Evolutionary conservation across 495 filamentous ascomycete genomes (phyloP), one percentile per base, ranked within the genome.

Genomic region (Tuber indicum): DNA sequence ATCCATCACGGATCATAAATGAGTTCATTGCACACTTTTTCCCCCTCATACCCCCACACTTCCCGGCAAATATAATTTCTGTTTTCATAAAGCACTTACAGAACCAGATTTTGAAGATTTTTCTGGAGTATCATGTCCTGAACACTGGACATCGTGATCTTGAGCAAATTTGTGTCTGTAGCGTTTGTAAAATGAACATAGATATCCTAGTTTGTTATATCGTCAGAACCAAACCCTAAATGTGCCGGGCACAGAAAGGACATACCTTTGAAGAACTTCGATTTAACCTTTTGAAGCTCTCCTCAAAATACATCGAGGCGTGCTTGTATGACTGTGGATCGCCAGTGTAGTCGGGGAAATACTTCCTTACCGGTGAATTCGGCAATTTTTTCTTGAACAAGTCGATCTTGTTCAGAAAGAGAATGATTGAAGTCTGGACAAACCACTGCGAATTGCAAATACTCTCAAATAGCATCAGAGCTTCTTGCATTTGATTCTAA

Each of bases 401-500:
- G 86, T 99, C 96, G 85, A 97, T 97, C 88, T 99, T 99, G 90
- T 99, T 99, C 75, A 99, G 88, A 87, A 99, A 99, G 58, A 99
- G 89, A 78, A 99, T 99, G 82, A 99, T 93, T 26, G 96, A 92
- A 66, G 96, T 97, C 80, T 92, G 93, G 81, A 94, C 92, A 86
- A 99, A 99, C 95, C 96, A 99, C 81, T 96, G 92, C 39, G 94
- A 97, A 83, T 98, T 98, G 83, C 93, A 93, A 80, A 99, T 94
- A 16, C 93, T 97, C 85, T 99, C 96, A 86, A 97, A 99, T 26
- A 99, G 89, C 91, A 97, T 98, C 77, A 99, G 88, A 7, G 96
- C 96, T 86, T 99, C 96, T 85, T 97, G 95, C 96, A 99, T 99
- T 95, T 98, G 96, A 83, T 99, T 99, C 94, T 97, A 82, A 17